Conservation (phyloP, 257 asterid species). For the Gynochthodes officinalis region DNA sequence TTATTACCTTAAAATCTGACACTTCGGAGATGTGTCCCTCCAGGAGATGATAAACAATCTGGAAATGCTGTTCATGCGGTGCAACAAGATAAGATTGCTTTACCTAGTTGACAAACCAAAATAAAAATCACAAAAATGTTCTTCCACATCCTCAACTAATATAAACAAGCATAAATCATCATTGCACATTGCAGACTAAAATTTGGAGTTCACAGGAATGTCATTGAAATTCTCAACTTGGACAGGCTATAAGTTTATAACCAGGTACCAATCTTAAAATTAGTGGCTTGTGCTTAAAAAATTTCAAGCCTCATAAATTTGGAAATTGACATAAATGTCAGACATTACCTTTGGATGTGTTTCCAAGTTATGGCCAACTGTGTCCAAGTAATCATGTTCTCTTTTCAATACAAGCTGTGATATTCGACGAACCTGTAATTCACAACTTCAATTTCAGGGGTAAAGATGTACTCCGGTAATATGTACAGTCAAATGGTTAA, state of each 20-base stretch:
- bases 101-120: constrained; percentile 49
- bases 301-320: neutral
- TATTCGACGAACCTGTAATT: constrained; percentile 79
- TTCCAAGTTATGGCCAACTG: constrained; percentile 72
- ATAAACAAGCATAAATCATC: neutral
- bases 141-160: neutral
- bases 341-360: constrained; percentile 57
- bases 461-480: constrained; percentile 15
- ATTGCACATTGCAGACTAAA: neutral
- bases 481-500: neutral
- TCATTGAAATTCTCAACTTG: neutral
- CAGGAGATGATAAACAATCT: constrained; percentile 63
- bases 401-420: constrained; percentile 83
- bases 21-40: constrained; percentile 61
- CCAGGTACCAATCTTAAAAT: neutral
- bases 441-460: constrained; percentile 1
- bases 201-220: neutral
- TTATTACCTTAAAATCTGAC: constrained; percentile 68
- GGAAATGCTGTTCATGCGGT: constrained; percentile 72
- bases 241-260: neutral
- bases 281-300: neutral
- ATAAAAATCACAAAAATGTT: constrained; percentile 8
- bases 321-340: neutral
- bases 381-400: constrained; percentile 78
- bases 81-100: constrained; percentile 74